Percentiles rank a stretch among this genome's conserved stretches.
Evolutionary conservation across 2,329 filamentous ascomycete species (phyloP).

Genomic region (Magnaporthiopsis poae): DNA sequence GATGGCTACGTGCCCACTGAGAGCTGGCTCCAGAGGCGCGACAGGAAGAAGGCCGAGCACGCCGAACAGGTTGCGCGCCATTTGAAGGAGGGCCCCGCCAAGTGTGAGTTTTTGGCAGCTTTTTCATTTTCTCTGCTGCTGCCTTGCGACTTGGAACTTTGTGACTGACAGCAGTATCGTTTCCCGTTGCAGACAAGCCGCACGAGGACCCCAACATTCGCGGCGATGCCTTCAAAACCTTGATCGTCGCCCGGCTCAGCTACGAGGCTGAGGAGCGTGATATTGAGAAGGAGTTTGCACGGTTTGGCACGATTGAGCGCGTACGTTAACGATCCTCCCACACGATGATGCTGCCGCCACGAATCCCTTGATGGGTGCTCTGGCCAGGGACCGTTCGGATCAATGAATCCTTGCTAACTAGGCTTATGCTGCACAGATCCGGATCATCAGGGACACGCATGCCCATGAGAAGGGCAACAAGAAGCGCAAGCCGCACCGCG

Average conservation of each 20-base stretch:
- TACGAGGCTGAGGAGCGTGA: constrained; percentile 86
- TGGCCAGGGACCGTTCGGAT: not conserved
- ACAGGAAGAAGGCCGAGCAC: constrained; percentile 75
- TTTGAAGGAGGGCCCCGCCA: constrained; percentile 51
- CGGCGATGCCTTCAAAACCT: constrained; percentile 87
- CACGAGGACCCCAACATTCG: constrained; percentile 76
- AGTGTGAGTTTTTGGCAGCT: constrained; percentile 38
- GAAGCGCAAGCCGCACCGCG: constrained; percentile 71
- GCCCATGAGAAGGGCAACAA: constrained; percentile 60
- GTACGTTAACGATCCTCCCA: constrained; percentile 36
- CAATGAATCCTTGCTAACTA: not conserved
- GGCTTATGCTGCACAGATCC: constrained; percentile 49
- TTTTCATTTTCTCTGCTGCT: not conserved
- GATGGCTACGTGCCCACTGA: constrained; percentile 74
- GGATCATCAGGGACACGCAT: constrained; percentile 71
- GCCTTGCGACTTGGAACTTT: not conserved
- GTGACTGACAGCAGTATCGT: not conserved
- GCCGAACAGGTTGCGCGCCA: constrained; percentile 55
- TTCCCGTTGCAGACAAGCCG: constrained; percentile 59
- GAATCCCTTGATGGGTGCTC: not conserved
- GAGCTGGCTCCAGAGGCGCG: constrained; percentile 82
- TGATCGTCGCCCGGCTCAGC: constrained; percentile 82
- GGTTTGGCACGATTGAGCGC: constrained; percentile 87
- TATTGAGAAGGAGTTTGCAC: constrained; percentile 83
- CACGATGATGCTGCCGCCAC: not conserved